Base-by-base conservation (phyloP, 1,284 basidiomycete genomes). In the Austroboletus rostrupii region DNA sequence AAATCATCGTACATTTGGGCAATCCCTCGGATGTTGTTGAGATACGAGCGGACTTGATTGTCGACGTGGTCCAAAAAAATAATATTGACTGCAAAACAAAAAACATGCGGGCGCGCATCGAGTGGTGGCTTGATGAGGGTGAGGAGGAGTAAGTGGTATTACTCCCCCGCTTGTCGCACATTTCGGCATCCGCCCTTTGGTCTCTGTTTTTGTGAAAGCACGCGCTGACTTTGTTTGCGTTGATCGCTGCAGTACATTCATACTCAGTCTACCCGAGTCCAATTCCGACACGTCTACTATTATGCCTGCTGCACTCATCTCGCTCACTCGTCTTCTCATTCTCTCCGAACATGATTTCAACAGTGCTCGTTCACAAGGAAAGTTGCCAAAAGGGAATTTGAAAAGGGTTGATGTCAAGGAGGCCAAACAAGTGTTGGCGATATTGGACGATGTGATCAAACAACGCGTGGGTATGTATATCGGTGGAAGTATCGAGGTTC, bases 11-110 rank as follows among this genome's bases (percentile, higher is more conserved):
- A 6, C 35, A 23, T 17, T 43, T 61, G 5, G 66, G 90, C 2
- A 98, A 97, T 66, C 90, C 90, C 2, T 85, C 82, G 29, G 96
- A 98, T 59, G 76, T 94, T 13, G 90, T 90, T 14, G 93, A 97
- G 63, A 71, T 99, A 23, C 79, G 80, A 17, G 92, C 91, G 10
- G 86, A 92, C 67, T 66, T 87, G n/a, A 72, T 92, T 4, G 77
- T 95, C 6, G 70, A 78, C 5, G 70, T 73, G 16, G 71, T 80
- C 3, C 60, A 56, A 26, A 58, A 62, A 10, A 36, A 17, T 32
- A n/a, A 20, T 5, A 45, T 57, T 48, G 40, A 54, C 49, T 46
- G 67, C 3, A 49, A 47, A 28, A n/a, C 5, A 38, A 45, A 54
- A 16, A 55, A 61, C 26, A 16, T 48, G 3, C 42, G 76, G 50